phyloP scores from a whole-genome alignment of 2,329 filamentous ascomycete genomes.

The Arthroderma uncinatum region DNA sequence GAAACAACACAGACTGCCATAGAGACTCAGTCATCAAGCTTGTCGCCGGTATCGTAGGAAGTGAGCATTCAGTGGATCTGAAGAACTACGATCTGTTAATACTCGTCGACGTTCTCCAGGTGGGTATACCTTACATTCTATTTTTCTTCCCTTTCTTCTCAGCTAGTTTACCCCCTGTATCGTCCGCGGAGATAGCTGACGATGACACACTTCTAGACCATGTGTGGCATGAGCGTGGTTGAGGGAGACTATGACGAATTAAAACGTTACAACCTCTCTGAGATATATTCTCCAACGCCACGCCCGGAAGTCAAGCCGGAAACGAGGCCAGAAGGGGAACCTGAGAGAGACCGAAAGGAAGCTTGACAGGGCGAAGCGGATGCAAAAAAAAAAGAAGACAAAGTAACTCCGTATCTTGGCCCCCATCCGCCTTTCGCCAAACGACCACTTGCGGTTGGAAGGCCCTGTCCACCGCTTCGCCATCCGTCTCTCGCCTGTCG shows the following conservation, averaged over 20 bases:
- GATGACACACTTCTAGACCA: constrained; percentile 37
- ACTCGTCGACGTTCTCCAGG: constrained; percentile 52
- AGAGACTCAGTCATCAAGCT: constrained; percentile 50
- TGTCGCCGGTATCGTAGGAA: constrained; percentile 48
- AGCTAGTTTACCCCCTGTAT: not conserved
- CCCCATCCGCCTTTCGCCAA: not conserved
- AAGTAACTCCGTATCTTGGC: not conserved
- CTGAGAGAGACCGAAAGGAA: not conserved
- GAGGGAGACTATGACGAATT: constrained; percentile 48
- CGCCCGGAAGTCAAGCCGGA: constrained; percentile 6
- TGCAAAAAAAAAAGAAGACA: not conserved
- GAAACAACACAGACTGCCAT: constrained; percentile 48
- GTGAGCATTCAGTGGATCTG: constrained; percentile 49
- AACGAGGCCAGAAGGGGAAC: not conserved
- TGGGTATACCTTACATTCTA: constrained; percentile 27
- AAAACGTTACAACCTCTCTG: constrained; percentile 53
- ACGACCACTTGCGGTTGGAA: constrained; percentile 1
- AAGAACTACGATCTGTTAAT: constrained; percentile 51
- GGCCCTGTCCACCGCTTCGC: not conserved
- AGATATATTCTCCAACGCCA: constrained; percentile 45
- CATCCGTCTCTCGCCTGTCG: not conserved
- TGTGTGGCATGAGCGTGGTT: constrained; percentile 54
- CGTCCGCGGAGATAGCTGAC: constrained; percentile 6
- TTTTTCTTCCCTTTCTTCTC: not conserved
- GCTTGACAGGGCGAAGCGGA: not conserved